Conservation (phyloP, 768 basidiomycete species). For the Kwoniella sp. region DNA sequence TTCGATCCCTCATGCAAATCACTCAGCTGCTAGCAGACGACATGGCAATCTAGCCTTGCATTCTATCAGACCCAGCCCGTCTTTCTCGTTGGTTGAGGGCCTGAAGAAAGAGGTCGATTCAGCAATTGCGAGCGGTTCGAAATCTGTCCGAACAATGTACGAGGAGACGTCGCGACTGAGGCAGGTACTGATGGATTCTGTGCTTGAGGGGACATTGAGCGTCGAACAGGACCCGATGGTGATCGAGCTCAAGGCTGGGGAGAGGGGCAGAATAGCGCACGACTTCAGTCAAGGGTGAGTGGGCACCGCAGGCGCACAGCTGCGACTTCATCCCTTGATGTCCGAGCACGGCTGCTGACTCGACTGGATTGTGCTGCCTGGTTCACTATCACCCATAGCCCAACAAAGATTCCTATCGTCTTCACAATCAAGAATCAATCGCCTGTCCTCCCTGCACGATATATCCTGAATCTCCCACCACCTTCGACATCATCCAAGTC, state of each 20-base stretch:
- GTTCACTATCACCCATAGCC: no score
- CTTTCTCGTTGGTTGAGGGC: slow-evolving; percentile 65
- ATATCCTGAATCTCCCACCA: slow-evolving; percentile 61
- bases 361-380: slow-evolving; percentile 64
- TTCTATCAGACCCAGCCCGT: slow-evolving; percentile 68
- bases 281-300: slow-evolving; percentile 74
- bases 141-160: slow-evolving; percentile 81
- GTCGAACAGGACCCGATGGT: slow-evolving; percentile 73
- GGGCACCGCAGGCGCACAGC: no score
- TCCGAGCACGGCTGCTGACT: neutral
- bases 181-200: slow-evolving; percentile 66
- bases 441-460: slow-evolving; percentile 64
- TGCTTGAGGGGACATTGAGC: slow-evolving; percentile 75
- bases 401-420: slow-evolving; percentile 51
- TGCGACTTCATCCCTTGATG: no score
- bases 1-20: slow-evolving; percentile 65
- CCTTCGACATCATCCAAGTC: slow-evolving; percentile 21
- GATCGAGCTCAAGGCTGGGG: slow-evolving; percentile 57
- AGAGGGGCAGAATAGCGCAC: slow-evolving; percentile 57
- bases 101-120: slow-evolving; percentile 61
- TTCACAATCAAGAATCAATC: slow-evolving; percentile 75
- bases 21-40: slow-evolving; percentile 48
- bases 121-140: slow-evolving; percentile 62
- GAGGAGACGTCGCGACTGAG: slow-evolving; percentile 82
- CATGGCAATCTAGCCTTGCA: slow-evolving; percentile 66